Evolutionary conservation across 345 rosid species (phyloP), one percentile per base, ranked within the genome.

Genomic region (Ricinus communis): DNA sequence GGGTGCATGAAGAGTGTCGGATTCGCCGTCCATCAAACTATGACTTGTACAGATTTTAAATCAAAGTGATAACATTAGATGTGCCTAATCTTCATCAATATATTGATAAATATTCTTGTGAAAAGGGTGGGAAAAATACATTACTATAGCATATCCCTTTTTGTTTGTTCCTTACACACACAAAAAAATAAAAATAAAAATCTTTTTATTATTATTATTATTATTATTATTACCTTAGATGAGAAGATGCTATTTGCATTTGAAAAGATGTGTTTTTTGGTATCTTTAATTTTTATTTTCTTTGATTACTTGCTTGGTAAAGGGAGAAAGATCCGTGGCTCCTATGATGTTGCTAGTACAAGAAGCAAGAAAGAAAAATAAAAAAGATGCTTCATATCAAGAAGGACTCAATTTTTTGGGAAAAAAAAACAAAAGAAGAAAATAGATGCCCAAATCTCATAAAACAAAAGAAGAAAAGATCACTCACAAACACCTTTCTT

Each of bases 381-480:
- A 38, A 8, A 75, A 70, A 74, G 74, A 74, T 72, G 77, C 81
- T 61, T 67, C 63, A 72, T 54, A 77, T 79, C 81, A 69, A 59
- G 70, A n/a, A n/a, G n/a, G n/a, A 73, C 80, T 60, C 64, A 72
- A 57, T 40, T 69, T 43, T 77, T 65, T n/a, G n/a, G n/a, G n/a
- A n/a, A n/a, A n/a, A n/a, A n/a, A n/a, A n/a, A n/a, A n/a, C n/a
- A n/a, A n/a, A n/a, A n/a, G n/a, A 31, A 16, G 72, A 75, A 75
- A 73, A 72, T 36, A 61, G 81, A 81, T 73, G 75, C 68, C 47
- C 70, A 74, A 54, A 68, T 74, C 76, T 51, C 69, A 1, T 15
- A 45, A 69, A 49, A 24, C 14, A 45, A 59, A 18, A 41, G 21
- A 2, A 16, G 22, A 45, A 57, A 28, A 57, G 12, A 70, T 47